phyloP scores from a whole-genome alignment of 495 filamentous ascomycete genomes.

The Arthonia radiata region DNA sequence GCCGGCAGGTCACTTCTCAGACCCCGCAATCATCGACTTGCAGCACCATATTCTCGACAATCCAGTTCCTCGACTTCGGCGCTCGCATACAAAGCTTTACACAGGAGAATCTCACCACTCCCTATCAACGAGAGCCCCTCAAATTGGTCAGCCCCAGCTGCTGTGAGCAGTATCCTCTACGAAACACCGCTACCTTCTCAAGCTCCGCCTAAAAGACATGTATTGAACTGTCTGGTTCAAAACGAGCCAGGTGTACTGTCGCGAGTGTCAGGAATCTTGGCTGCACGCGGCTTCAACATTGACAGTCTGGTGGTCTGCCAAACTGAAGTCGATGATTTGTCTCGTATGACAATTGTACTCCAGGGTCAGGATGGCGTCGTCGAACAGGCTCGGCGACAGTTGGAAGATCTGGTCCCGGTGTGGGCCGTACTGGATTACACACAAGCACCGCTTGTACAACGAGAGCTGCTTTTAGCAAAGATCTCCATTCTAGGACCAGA shows the following conservation, averaged over 20 bases:
- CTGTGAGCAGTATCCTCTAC: constrained; percentile 94
- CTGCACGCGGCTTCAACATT: constrained; percentile 95
- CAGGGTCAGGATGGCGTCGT: constrained; percentile 92
- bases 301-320: constrained; percentile 93
- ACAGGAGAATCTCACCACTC: constrained; percentile 62
- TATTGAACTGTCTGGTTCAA: constrained; percentile 95
- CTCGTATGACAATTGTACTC: constrained; percentile 95
- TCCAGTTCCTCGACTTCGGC: constrained; percentile 84
- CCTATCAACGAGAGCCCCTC: constrained; percentile 50
- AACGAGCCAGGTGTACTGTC: constrained; percentile 96
- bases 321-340: constrained; percentile 92
- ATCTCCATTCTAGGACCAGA: constrained; percentile 86
- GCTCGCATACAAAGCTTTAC: constrained; percentile 90
- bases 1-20: too few relatives aligned
- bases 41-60: too few relatives aligned
- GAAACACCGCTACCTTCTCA: constrained; percentile 73
- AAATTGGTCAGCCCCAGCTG: constrained; percentile 80
- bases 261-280: constrained; percentile 86
- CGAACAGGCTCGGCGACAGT: constrained; percentile 83
- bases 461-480: constrained; percentile 89
- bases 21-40: too few relatives aligned
- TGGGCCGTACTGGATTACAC: constrained; percentile 98
- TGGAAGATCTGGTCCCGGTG: constrained; percentile 90
- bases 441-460: constrained; percentile 73
- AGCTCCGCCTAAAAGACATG: constrained; percentile 71